Percentiles rank a stretch among this genome's conserved stretches.
Evolutionary conservation across 2,329 filamentous ascomycete genomes (phyloP).

Genomic region (Nemania sp.): DNA sequence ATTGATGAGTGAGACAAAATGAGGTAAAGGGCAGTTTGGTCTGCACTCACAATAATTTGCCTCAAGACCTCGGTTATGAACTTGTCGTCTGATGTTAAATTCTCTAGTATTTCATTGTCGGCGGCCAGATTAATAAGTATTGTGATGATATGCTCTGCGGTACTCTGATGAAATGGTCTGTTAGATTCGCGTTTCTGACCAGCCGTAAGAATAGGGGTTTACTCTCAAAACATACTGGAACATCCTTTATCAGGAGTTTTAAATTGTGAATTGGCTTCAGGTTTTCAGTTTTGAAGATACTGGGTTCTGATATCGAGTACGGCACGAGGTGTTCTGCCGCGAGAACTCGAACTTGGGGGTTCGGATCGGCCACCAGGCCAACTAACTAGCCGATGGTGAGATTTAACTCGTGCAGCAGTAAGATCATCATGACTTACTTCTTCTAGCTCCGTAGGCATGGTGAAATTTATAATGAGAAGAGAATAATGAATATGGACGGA

Average conservation of each 20-base stretch:
- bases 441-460: constrained; percentile 76
- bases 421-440: constrained; percentile 50
- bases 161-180: constrained; percentile 58
- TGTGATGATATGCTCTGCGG: constrained; percentile 88
- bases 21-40: no score
- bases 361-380: constrained; percentile 89
- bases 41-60: constrained; percentile 70
- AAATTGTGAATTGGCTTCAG: constrained; percentile 81
- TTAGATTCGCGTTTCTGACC: background rate
- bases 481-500: background rate
- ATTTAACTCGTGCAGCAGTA: constrained; percentile 4
- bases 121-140: constrained; percentile 86
- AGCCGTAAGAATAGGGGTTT: background rate
- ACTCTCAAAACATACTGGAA: constrained; percentile 62
- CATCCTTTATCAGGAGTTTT: constrained; percentile 83
- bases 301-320: constrained; percentile 72
- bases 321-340: constrained; percentile 86
- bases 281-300: constrained; percentile 81
- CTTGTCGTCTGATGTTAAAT: constrained; percentile 74
- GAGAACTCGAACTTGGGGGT: constrained; percentile 84
- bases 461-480: constrained; percentile 25
- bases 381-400: constrained; percentile 66
- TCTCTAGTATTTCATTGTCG: constrained; percentile 74
- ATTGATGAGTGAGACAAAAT: background rate
- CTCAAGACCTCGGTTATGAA: constrained; percentile 76